Evolutionary conservation across 176 grass and related monocot genomes (phyloP).

Genomic region (Thinopyrum elongatum): DNA sequence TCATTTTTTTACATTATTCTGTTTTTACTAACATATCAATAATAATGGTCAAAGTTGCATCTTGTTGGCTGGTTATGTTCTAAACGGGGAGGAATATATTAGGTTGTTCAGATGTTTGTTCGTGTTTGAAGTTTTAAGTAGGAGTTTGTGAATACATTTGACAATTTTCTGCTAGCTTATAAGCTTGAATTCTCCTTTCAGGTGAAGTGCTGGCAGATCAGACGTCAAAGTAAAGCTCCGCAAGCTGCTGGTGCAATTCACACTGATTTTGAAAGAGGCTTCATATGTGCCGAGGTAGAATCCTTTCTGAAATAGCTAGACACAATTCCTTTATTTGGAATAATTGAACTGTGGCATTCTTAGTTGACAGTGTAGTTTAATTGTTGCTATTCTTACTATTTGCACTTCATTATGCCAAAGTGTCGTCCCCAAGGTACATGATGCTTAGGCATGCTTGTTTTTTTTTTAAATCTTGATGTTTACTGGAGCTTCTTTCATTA

Average conservation of each 20-base stretch:
- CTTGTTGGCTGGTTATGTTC: background rate
- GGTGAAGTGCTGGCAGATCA: constrained; percentile 99
- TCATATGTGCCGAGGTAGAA: constrained; percentile 92
- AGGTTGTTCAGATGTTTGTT: background rate
- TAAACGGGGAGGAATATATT: background rate
- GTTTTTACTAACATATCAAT: background rate
- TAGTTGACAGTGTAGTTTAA: background rate
- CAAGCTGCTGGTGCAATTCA: constrained; percentile 97
- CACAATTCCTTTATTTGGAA: background rate
- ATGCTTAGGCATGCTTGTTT: background rate
- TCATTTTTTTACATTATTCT: background rate
- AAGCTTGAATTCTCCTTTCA: constrained; percentile 32
- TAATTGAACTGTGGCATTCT: background rate
- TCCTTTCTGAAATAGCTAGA: background rate
- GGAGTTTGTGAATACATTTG: constrained; percentile 9
- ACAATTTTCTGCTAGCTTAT: constrained; percentile 1
- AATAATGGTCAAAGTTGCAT: background rate
- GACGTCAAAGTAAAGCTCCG: constrained; percentile 83
- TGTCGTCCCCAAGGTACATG: background rate
- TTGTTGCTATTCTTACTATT: background rate
- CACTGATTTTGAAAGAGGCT: constrained; percentile 97
- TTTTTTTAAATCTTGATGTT: background rate
- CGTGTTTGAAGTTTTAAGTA: background rate
- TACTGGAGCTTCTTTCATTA: background rate
- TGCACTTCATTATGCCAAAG: background rate